Evolutionary conservation across 1,284 basidiomycete genomes (phyloP), one percentile per base, ranked within the genome.

Genomic region (Peniophora sp.): DNA sequence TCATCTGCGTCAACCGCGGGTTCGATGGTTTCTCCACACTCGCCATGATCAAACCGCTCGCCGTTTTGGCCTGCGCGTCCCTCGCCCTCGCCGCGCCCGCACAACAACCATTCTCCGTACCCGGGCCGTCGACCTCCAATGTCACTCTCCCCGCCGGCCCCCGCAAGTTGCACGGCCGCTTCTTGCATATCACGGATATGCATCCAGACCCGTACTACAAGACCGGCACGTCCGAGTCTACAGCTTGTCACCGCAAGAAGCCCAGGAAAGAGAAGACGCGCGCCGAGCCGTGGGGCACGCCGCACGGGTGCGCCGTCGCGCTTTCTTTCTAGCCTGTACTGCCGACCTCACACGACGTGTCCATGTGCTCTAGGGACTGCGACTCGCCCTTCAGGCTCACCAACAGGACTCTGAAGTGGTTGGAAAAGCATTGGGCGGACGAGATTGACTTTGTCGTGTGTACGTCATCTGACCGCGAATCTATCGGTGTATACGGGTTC

Each of bases 361-460:
- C 23, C 43, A 36, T 20, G 19, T 32, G 9, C 52, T 41, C 9
- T 38, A 94, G 89, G 43, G 84, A 89, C 50, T 97, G 94, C 63
- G 94, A 97, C 67, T 80, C 92, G 14, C 92, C 93, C 0, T 70
- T 88, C 44, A 69, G 73, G 3, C 77, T 97, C 8, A 83, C 89
- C 45, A 89, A 94, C 64, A 75, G 81, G 44, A 92, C 92, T 2
- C 75, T 97, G 48, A 83, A 91, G 54, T 93, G 80, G 74, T 65
- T 96, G 52, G 82, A 85, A 52, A 74, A 83, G 61, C 78, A 92
- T 59, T 93, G 90, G 89, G 77, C 81, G 46, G 73, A 80, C 54
- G 84, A 91, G 59, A 78, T 97, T 45, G 94, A 97, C 66, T 97
- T 97, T 66, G 88, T 95, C 22, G 74, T 95, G 43, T 93, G 90